Evolutionary conservation across 2,329 filamentous ascomycete species (phyloP), one percentile per base, ranked within the genome.

Genomic region (Fusarium solani-melongenae): DNA sequence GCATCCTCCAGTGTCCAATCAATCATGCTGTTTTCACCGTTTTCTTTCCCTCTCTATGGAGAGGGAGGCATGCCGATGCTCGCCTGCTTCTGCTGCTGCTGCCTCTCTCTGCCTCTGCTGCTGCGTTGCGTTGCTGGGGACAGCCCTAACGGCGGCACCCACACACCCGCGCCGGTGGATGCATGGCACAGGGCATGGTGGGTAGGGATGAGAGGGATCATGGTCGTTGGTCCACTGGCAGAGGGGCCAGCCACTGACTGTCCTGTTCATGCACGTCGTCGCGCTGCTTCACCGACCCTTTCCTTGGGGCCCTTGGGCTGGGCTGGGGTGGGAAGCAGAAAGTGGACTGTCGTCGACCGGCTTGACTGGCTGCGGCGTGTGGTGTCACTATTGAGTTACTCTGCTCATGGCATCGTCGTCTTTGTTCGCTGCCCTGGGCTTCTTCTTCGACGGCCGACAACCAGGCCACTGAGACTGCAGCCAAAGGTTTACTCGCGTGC

Each of bases 201-300:
- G 41, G 71, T 71, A 71, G 57, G 76, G 75, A 67, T 70, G 53
- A n/a, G 63, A 73, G 67, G 63, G 66, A 59, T 39, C 64, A 60
- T 62, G 63, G 71, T 66, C 72, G 55, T 69, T 70, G 74, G 72
- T 73, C 69, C 72, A 74, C 70, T 64, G 65, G 46, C 31, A 53
- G 27, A 62, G 61, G 46, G 66, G 55, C 72, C 75, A 79, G 78
- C 77, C 77, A 79, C 78, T 73, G 75, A 73, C 65, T 75, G 75
- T 78, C 73, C 76, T 79, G 78, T 80, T 80, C 78, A 80, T 80
- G 79, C 79, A 80, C 70, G 72, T 76, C 69, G 66, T 77, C 64
- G 72, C 64, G 76, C 75, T 79, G 73, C 77, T 71, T 80, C 78
- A 80, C 78, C 78, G 78, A 80, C 78, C 76, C 69, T 79, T 78